Evolutionary conservation across 331 rosid species (phyloP).

Genomic region (Telfairia occidentalis): DNA sequence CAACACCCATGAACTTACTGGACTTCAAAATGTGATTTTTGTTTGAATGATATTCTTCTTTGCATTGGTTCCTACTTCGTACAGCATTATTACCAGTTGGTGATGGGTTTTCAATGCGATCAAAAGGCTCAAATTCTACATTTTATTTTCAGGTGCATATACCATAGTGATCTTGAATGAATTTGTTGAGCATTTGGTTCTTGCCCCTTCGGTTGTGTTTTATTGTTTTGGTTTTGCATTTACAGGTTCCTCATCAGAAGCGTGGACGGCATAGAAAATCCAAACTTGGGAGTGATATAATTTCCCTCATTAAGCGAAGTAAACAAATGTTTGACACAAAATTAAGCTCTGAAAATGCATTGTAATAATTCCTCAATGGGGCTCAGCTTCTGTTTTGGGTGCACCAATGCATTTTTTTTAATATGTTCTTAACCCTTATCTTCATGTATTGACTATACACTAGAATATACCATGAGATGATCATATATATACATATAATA

Average conservation of each 20-base stretch:
- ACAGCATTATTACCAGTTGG: slow-evolving; percentile 37
- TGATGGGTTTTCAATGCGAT: slow-evolving; percentile 38
- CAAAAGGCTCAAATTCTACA: slow-evolving; percentile 45
- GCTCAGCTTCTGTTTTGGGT: too few species aligned
- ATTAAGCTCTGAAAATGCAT: background rate
- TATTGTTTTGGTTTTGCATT: background rate
- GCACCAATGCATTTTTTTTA: background rate
- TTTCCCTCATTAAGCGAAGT: slow-evolving; percentile 41
- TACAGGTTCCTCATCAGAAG: slow-evolving; percentile 42
- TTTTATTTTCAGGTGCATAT: slow-evolving; percentile 69
- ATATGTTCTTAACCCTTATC: background rate
- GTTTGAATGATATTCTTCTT: background rate
- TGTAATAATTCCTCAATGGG: background rate
- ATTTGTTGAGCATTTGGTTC: background rate
- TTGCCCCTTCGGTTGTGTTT: background rate
- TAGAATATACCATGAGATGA: background rate
- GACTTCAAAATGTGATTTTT: background rate
- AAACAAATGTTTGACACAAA: slow-evolving; percentile 25
- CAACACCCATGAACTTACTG: background rate
- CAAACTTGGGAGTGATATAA: slow-evolving; percentile 41
- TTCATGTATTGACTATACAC: background rate
- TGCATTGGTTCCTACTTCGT: slow-evolving; percentile 7
- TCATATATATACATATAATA: too few species aligned
- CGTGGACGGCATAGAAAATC: slow-evolving; percentile 45
- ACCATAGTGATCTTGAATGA: background rate